phyloP scores from a whole-genome alignment of 164 flowering plant species.

The Cinnamomum micranthum region DNA sequence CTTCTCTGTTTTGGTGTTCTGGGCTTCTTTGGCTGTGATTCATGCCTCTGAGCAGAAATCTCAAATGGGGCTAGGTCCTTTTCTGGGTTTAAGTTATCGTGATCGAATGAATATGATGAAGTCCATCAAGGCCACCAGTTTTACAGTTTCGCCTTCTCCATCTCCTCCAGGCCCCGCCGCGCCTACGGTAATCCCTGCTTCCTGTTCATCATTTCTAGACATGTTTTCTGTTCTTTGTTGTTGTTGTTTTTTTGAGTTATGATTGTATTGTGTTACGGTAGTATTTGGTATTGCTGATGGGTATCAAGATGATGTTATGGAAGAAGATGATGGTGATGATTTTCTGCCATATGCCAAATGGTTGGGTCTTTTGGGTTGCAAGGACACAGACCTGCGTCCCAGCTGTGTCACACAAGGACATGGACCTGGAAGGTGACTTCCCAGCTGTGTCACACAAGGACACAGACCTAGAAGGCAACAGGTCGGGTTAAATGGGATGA shows the following conservation, averaged over 20 bases:
- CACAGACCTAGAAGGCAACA: no score
- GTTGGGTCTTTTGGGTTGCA: no score
- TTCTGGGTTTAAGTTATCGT: not conserved
- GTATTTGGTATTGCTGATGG: not conserved
- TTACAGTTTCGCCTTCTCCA: conserved; percentile 3
- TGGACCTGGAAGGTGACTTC: no score
- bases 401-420: no score
- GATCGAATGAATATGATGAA: not conserved
- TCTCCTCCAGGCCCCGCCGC: not conserved
- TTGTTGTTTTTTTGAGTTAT: not conserved
- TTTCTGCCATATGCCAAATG: no score
- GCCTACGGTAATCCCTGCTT: not conserved
- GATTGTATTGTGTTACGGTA: not conserved
- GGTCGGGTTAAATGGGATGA: no score
- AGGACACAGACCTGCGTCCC: no score
- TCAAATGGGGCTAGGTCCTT: not conserved
- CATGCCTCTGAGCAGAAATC: not conserved
- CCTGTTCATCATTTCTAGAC: not conserved
- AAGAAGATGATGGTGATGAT: no score
- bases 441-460: no score
- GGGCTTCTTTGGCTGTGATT: not conserved
- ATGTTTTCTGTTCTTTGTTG: not conserved
- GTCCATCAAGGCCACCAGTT: not conserved
- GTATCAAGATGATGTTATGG: not conserved
- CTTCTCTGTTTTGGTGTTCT: not conserved